Conservation (phyloP, 1,284 basidiomycete species). For the Trichosporon asahii region DNA sequence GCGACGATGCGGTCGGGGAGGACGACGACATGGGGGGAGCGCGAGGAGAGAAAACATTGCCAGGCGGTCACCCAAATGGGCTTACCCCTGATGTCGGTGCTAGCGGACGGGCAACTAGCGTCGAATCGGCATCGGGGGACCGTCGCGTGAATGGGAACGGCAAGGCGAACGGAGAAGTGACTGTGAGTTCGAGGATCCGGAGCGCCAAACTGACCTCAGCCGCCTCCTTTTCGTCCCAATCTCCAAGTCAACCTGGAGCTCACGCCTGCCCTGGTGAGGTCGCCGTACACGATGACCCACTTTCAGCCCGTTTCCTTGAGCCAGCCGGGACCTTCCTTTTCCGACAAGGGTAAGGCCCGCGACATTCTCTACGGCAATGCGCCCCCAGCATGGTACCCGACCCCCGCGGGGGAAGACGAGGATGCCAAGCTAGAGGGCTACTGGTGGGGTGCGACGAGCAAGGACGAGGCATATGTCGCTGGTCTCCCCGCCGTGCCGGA, state of each 20-base stretch:
- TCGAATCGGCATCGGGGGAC: conserved; percentile 24
- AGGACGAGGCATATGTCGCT: conserved; percentile 40
- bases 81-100: conserved; percentile 25
- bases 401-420: conserved; percentile 32
- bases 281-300: conserved; percentile 65
- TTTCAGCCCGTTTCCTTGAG: conserved; percentile 35
- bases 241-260: conserved; percentile 42
- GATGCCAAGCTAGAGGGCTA: conserved; percentile 41
- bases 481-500: conserved; percentile 41
- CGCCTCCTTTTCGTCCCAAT: conserved; percentile 42
- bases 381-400: conserved; percentile 43
- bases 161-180: conserved; percentile 23
- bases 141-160: conserved; percentile 23
- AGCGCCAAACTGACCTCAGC: conserved; percentile 24
- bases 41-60: conserved; percentile 12
- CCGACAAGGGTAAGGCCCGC: conserved; percentile 45
- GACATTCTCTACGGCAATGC: conserved; percentile 36
- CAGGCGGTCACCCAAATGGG: conserved; percentile 28
- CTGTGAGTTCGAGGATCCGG: no score
- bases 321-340: conserved; percentile 40
- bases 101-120: conserved; percentile 27
- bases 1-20: conserved; percentile 35
- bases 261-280: conserved; percentile 68
- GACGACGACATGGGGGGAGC: conserved; percentile 22
- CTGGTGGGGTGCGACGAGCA: conserved; percentile 45